These are phyloP conservation scores for Rhizopus sp. DNA, from an alignment of 371 early-diverging fungal genomes.

Conservation along the genomic window DNA sequence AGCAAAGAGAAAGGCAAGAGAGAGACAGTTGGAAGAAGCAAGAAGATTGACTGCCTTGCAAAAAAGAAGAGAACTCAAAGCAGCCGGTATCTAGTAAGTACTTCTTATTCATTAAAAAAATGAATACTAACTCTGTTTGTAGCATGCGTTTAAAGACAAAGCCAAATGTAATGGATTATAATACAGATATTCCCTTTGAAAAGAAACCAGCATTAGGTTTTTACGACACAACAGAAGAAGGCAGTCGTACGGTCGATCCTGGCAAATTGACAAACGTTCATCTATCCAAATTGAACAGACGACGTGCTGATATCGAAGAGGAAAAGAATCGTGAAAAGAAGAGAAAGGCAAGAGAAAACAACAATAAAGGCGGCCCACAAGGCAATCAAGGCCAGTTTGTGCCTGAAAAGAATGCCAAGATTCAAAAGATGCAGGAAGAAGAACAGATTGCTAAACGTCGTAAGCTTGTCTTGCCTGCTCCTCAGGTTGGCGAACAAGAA, in stretches of 20 bases:
- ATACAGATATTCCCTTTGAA: conserved; percentile 95
- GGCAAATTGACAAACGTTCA: conserved; percentile 64
- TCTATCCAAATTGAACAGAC: conserved; percentile 80
- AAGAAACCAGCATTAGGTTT: conserved; percentile 87
- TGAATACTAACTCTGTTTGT: conserved; percentile 21
- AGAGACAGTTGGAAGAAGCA: conserved; percentile 95
- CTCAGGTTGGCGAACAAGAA: conserved; percentile 90
- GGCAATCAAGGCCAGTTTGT: conserved; percentile 58
- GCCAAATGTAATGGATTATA: conserved; percentile 89
- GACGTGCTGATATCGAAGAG: conserved; percentile 65
- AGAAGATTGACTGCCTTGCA: conserved; percentile 87
- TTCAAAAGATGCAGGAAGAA: conserved; percentile 66
- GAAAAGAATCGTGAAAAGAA: conserved; percentile 79
- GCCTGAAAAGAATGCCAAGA: conserved; percentile 57
- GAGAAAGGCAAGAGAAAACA: conserved; percentile 60
- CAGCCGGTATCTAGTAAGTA: conserved; percentile 87
- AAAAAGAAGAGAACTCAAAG: conserved; percentile 95
- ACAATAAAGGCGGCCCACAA: conserved; percentile 29
- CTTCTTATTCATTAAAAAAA: conserved; percentile 17
- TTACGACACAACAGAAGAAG: conserved; percentile 89
- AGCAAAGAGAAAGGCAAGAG: conserved; percentile 97
- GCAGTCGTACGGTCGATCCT: conserved; percentile 58
- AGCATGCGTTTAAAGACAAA: conserved; percentile 61
- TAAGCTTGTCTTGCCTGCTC: conserved; percentile 84
- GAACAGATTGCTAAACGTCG: conserved; percentile 76